Conservation (phyloP, 1,284 basidiomycete species). For the Ustilago shanxiensis region DNA sequence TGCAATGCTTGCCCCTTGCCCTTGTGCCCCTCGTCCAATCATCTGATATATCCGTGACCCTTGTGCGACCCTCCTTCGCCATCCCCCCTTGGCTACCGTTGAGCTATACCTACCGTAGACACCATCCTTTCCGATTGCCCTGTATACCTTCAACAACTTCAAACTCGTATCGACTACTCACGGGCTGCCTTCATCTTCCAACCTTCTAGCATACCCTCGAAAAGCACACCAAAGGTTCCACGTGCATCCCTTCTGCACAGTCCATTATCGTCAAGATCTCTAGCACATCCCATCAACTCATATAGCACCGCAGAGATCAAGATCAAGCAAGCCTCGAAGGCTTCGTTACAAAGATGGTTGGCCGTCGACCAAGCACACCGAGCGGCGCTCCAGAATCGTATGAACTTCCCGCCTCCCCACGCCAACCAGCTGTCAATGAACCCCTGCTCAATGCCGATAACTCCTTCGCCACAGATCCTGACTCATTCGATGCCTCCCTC, state of each 20-base stretch:
- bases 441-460: slow-evolving; percentile 27
- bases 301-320: background rate
- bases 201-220: background rate
- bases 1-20: background rate
- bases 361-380: slow-evolving; percentile 9
- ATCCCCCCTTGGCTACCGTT: background rate
- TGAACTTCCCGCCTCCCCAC: slow-evolving; percentile 33
- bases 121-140: background rate
- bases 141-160: background rate
- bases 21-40: background rate
- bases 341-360: slow-evolving; percentile 14
- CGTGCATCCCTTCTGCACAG: background rate
- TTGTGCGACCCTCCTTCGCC: background rate
- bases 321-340: background rate
- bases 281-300: background rate
- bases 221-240: background rate
- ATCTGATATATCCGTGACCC: background rate
- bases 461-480: slow-evolving; percentile 23
- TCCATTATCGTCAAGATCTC: background rate
- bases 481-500: slow-evolving; percentile 28
- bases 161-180: background rate
- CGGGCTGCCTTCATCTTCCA: background rate
- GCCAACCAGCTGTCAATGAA: slow-evolving; percentile 16
- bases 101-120: background rate
- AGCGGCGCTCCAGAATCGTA: slow-evolving; percentile 18